Percentiles rank a stretch among this genome's conserved stretches.
Conservation (phyloP, 257 asterid genomes). For the Petunia axillaris region DNA sequence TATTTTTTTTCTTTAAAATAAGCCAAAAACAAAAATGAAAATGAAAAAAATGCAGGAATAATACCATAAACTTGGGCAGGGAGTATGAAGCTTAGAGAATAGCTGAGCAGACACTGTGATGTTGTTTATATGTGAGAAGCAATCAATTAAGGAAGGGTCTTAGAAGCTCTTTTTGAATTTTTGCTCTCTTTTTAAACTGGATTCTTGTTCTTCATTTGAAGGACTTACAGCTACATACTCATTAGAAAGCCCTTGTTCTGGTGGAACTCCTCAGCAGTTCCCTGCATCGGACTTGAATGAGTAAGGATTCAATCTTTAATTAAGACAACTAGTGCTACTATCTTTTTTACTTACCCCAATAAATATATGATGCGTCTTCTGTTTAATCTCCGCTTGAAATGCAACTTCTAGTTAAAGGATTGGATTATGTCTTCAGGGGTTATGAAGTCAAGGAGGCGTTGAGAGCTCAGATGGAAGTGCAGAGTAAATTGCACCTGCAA, state of each 20-base stretch:
- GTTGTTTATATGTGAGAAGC: neutral
- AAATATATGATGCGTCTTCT: constrained; percentile 17
- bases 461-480: constrained; percentile 95
- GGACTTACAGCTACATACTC: constrained; percentile 60
- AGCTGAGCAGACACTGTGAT: constrained; percentile 9
- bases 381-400: constrained; percentile 13
- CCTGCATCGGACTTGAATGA: constrained; percentile 69
- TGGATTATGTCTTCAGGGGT: constrained; percentile 57
- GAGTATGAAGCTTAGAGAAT: constrained; percentile 18
- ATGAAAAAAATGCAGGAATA: constrained; percentile 2
- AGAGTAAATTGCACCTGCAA: constrained; percentile 85
- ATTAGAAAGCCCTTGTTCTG: constrained; percentile 63
- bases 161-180: neutral
- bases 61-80: constrained; percentile 17
- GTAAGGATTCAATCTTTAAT: constrained; percentile 48
- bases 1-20: constrained; percentile 13
- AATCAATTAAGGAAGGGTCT: constrained; percentile 4
- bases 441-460: constrained; percentile 90
- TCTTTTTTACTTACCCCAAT: constrained; percentile 12
- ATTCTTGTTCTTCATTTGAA: constrained; percentile 38
- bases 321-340: constrained; percentile 3
- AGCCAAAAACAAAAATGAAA: neutral
- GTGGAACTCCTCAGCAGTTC: constrained; percentile 60
- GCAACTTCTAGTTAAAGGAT: constrained; percentile 8
- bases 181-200: constrained; percentile 22